Percentiles rank a stretch among this genome's conserved stretches.
Evolutionary conservation across 2,329 filamentous ascomycete species (phyloP).

Genomic region (Apiospora phragmitis): DNA sequence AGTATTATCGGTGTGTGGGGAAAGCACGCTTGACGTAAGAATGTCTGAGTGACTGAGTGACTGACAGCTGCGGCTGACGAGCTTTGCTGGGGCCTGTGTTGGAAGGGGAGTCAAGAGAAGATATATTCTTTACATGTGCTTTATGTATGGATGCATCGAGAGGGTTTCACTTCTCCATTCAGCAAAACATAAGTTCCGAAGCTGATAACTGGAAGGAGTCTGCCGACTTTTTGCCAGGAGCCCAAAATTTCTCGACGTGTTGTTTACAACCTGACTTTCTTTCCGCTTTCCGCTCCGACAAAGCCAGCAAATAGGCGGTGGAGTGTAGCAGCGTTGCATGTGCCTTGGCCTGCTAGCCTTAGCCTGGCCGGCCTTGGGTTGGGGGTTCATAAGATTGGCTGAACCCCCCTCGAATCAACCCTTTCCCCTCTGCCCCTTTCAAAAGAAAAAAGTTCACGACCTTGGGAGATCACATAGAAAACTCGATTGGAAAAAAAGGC

Average conservation of each 20-base stretch:
- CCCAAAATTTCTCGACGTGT: not conserved
- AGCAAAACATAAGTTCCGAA: not conserved
- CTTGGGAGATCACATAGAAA: not conserved
- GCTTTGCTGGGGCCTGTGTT: not conserved
- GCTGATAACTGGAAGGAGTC: not conserved
- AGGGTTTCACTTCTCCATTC: not conserved
- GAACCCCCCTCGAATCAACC: not conserved
- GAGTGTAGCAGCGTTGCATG: not conserved
- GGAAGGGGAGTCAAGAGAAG: not conserved
- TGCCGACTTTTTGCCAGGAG: not conserved
- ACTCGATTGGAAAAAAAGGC: not conserved
- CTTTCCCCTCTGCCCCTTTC: not conserved
- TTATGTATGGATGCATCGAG: not conserved
- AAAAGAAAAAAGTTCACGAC: not conserved
- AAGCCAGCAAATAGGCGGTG: conserved; percentile 2
- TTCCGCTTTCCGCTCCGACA: not conserved
- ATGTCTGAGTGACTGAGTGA: not conserved
- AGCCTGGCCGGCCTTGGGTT: not conserved
- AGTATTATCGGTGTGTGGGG: not conserved
- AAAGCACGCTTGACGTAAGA: conserved; percentile 6
- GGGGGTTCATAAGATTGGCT: not conserved
- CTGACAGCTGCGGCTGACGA: not conserved
- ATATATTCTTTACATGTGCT: not conserved
- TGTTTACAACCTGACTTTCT: not conserved
- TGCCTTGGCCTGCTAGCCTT: not conserved